Evolutionary conservation across 2,329 filamentous ascomycete species (phyloP).

Genomic region (Cadophora malorum): DNA sequence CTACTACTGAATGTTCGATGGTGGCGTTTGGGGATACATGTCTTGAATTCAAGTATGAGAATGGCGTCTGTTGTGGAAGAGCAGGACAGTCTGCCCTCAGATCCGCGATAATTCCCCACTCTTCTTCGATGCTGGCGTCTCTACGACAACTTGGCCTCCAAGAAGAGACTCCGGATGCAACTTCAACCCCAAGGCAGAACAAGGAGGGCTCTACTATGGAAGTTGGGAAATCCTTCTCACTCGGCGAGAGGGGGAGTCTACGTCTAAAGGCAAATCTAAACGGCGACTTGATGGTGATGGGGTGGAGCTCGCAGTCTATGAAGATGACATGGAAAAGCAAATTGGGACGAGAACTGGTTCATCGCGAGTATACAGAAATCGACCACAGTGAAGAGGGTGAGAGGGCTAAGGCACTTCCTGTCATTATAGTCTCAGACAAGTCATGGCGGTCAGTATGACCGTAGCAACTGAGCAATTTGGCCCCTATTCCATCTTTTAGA

Average conservation of each 20-base stretch:
- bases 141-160: background rate
- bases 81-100: conserved; percentile 21
- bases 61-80: conserved; percentile 12
- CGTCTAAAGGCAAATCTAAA: background rate
- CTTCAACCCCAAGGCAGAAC: background rate
- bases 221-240: background rate
- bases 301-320: conserved; percentile 12
- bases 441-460: no score
- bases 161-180: background rate
- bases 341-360: conserved; percentile 1
- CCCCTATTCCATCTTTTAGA: no score
- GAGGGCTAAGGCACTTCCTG: conserved; percentile 11
- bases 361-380: conserved; percentile 20
- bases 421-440: conserved; percentile 17
- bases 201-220: background rate
- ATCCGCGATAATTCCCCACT: conserved; percentile 14
- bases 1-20: conserved; percentile 22
- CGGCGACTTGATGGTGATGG: background rate
- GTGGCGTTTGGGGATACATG: conserved; percentile 22
- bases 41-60: conserved; percentile 19
- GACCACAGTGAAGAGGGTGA: conserved; percentile 13
- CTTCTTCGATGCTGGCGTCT: background rate
- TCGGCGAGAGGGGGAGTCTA: conserved; percentile 14
- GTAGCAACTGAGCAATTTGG: no score
- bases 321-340: conserved; percentile 1